Evolutionary conservation across 305 asterid species (phyloP), one percentile per base, ranked within the genome.

Genomic region (Fraxinus platypoda): DNA sequence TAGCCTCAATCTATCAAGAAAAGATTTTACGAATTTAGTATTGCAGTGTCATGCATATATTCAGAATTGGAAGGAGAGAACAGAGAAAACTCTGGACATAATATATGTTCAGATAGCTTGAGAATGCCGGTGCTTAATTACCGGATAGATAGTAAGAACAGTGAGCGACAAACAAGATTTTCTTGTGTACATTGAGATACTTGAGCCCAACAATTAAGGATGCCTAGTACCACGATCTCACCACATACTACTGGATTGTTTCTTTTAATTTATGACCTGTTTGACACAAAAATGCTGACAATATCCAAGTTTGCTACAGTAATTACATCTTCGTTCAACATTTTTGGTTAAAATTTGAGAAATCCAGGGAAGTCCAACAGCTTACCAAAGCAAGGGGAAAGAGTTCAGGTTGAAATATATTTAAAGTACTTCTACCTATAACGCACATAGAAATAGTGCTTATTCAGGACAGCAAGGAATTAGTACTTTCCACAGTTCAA

Each of bases 1-100:
- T 90, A 75, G 87, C 98, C 86, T 85, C 93, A 82, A 94, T 90
- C 99, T 94, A 83, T 81, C 72, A 85, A 84, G 76, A 77, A 83
- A 59, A 41, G 75, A 83, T 28, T 75, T 76, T 66, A 34, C 86
- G 34, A 85, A 76, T 68, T 46, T 25, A 43, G 59, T 66, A 74
- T 79, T 78, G 31, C 28, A 34, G 37, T 21, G 1, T 41, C 21
- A 21, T 30, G 59, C 78, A 66, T 52, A 41, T 15, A 83, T 79
- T 37, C 72, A 83, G 64, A 66, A 34, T n/a, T 82, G 35, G 73
- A 84, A 78, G n/a, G 15, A 46, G 28, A 72, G 17, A 26, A 28
- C 37, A 28, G 35, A 30, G 37, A 26, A 68, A 68, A 28, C 38
- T 26, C 6, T 7, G 34, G 34, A 8, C 74, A 26, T 25, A 23